Evolutionary conservation across 2,329 filamentous ascomycete species (phyloP).

Genomic region (Pseudomassariella vexata): DNA sequence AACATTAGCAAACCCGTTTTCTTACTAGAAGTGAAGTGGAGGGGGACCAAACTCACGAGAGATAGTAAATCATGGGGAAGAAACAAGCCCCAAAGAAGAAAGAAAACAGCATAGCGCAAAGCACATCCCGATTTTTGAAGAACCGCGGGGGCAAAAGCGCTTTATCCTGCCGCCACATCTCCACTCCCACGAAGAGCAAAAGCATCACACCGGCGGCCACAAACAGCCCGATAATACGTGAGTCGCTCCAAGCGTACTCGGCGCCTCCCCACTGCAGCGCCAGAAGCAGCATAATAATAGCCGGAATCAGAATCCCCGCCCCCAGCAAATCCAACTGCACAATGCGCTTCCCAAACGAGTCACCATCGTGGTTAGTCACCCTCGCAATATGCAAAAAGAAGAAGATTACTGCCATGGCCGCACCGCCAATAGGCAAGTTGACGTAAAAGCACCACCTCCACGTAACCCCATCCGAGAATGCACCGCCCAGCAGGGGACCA

Average conservation of each 20-base stretch:
- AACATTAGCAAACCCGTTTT: neutral
- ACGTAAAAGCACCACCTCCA: conserved; percentile 17
- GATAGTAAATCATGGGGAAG: conserved; percentile 48
- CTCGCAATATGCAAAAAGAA: conserved; percentile 37
- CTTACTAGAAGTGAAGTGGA: neutral
- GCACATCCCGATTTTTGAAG: conserved; percentile 36
- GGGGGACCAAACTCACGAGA: conserved; percentile 30
- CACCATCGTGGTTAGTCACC: conserved; percentile 23
- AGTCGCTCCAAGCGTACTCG: conserved; percentile 42
- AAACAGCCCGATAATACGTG: conserved; percentile 45
- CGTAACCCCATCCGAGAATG: conserved; percentile 10
- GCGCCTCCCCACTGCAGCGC: conserved; percentile 53
- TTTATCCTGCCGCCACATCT: conserved; percentile 38
- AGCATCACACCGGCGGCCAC: conserved; percentile 40
- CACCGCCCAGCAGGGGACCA: conserved; percentile 12
- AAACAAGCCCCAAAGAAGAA: conserved; percentile 45
- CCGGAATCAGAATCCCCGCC: conserved; percentile 43
- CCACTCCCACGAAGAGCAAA: conserved; percentile 39
- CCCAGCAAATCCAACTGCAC: conserved; percentile 44
- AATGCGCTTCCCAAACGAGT: conserved; percentile 30
- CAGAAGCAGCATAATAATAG: conserved; percentile 46
- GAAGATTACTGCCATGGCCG: conserved; percentile 42
- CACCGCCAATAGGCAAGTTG: conserved; percentile 36
- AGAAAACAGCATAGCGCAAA: conserved; percentile 31
- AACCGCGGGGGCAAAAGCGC: conserved; percentile 44